These are phyloP conservation scores for Sphaerobolus stellatus DNA, from an alignment of 1,284 basidiomycete species.

Conservation along the genomic window DNA sequence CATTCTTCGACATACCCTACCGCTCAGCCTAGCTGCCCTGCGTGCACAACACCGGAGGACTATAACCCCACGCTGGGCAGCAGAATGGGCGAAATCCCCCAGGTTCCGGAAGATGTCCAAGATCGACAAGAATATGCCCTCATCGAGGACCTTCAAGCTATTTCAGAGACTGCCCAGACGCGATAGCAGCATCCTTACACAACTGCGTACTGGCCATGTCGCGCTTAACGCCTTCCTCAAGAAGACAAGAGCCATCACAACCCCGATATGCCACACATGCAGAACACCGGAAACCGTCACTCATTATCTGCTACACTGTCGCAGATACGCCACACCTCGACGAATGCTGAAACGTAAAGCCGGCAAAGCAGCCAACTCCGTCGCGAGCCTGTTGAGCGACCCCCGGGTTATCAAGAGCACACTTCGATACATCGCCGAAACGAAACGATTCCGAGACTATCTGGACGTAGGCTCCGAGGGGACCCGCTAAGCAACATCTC, in stretches of 20 bases:
- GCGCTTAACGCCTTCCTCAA: constrained; percentile 8
- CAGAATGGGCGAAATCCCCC: neutral
- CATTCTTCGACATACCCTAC: neutral
- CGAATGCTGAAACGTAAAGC: neutral
- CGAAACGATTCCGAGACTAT: neutral
- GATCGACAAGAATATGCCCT: neutral
- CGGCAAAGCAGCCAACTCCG: neutral
- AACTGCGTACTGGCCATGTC: constrained; percentile 8
- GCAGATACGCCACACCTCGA: neutral
- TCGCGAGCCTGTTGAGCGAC: neutral
- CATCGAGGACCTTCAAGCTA: neutral
- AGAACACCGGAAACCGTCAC: constrained; percentile 1
- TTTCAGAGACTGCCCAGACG: neutral
- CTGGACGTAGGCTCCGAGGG: neutral
- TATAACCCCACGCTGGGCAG: neutral
- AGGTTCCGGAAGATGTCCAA: neutral
- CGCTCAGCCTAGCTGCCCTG: neutral
- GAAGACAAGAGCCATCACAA: neutral
- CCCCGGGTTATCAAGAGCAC: neutral
- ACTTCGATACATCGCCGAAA: neutral
- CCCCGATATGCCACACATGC: constrained; percentile 4
- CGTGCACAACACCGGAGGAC: neutral
- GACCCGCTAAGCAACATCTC: no score
- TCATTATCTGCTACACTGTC: constrained; percentile 10
- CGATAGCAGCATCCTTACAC: constrained; percentile 1